Evolutionary conservation across 2,329 filamentous ascomycete species (phyloP).

Genomic region (Neofusicoccum parvum): DNA sequence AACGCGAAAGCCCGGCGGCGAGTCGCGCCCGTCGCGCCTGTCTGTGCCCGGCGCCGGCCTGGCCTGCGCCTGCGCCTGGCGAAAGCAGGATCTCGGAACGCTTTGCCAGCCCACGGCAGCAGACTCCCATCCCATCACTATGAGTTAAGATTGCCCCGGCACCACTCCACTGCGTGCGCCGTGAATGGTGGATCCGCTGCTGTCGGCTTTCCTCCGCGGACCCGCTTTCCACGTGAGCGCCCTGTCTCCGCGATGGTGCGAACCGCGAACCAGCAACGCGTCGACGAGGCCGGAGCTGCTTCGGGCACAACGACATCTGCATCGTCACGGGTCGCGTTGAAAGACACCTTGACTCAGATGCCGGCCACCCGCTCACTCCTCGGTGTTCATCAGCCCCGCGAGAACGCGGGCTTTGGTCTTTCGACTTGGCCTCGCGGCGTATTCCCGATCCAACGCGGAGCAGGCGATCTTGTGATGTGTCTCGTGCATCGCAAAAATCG

Average conservation of each 20-base stretch:
- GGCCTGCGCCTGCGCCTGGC: neutral
- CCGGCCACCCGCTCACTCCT: neutral
- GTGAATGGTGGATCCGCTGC: neutral
- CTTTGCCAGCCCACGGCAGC: neutral
- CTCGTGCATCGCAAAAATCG: neutral
- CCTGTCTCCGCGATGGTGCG: neutral
- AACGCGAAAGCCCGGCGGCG: conserved; percentile 3
- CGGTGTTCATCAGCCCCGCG: neutral
- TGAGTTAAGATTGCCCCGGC: neutral
- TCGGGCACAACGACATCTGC: neutral
- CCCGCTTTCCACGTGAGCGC: conserved; percentile 7
- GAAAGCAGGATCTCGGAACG: conserved; percentile 13
- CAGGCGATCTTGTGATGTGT: neutral
- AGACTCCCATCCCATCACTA: neutral
- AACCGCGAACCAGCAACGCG: neutral
- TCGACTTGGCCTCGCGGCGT: neutral
- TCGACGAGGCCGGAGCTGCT: neutral
- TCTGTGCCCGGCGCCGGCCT: conserved; percentile 4
- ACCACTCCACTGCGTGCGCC: neutral
- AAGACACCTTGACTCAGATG: neutral
- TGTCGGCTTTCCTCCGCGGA: neutral
- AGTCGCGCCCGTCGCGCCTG: conserved; percentile 6
- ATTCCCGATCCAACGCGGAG: neutral
- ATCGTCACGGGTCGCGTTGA: neutral
- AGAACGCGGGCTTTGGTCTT: neutral